These are phyloP conservation scores for Puccinia triticina DNA, from an alignment of 1,284 basidiomycete genomes.

Conservation along the genomic window DNA sequence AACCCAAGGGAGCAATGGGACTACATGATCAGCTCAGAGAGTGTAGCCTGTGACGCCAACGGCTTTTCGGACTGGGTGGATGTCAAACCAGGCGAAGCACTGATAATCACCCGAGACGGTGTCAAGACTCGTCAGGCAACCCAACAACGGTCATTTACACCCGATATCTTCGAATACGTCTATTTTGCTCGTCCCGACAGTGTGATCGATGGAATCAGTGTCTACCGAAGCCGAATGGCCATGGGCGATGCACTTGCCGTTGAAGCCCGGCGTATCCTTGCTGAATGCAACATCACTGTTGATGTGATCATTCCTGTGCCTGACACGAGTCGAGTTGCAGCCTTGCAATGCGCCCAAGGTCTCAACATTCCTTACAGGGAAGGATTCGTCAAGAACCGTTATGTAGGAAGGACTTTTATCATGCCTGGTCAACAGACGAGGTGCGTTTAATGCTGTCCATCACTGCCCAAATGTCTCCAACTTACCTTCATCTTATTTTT, in stretches of 20 bases:
- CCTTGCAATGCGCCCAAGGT: conserved; percentile 90
- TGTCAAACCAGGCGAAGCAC: conserved; percentile 86
- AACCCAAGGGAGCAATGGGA: conserved; percentile 64
- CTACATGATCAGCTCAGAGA: conserved; percentile 92
- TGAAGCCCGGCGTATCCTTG: conserved; percentile 77
- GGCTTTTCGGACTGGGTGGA: conserved; percentile 92
- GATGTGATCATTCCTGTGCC: conserved; percentile 99
- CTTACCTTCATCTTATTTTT: neutral
- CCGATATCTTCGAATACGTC: conserved; percentile 99
- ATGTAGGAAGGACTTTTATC: conserved; percentile 97
- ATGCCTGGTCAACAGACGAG: conserved; percentile 98
- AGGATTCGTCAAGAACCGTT: conserved; percentile 98
- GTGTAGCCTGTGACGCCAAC: conserved; percentile 90
- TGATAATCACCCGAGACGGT: conserved; percentile 76
- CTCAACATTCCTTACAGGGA: conserved; percentile 90
- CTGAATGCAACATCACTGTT: conserved; percentile 69
- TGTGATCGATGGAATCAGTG: conserved; percentile 93
- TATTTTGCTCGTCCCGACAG: conserved; percentile 99
- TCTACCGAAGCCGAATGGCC: conserved; percentile 96
- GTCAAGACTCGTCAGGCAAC: conserved; percentile 75
- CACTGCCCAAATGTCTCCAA: conserved; percentile 27
- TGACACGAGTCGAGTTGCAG: conserved; percentile 94
- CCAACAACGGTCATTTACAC: conserved; percentile 75
- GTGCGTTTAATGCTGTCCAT: conserved; percentile 60
- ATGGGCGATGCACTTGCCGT: conserved; percentile 96